A percentile compares a stretch with the other conserved stretches of the same genome.
Conservation (phyloP, 441 rosid genomes). For the Bocquillonia castaneifolia region DNA sequence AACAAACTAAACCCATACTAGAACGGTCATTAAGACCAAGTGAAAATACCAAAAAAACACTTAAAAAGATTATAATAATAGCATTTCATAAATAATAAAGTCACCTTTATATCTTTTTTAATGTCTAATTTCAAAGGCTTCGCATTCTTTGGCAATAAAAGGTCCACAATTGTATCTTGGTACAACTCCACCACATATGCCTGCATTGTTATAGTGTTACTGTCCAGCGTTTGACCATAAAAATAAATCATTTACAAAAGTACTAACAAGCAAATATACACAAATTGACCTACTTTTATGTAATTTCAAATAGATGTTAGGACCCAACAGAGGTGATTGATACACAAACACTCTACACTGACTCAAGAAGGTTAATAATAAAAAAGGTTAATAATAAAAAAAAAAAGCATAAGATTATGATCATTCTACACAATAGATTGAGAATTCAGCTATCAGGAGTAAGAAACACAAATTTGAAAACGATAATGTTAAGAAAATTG, state of each 20-base stretch:
- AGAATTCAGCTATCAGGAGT: conserved; percentile 1
- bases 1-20: neutral
- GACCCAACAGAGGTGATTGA: neutral
- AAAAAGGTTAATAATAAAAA: neutral
- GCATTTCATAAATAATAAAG: neutral
- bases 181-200: conserved; percentile 94
- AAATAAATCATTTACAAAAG: neutral
- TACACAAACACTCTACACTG: neutral
- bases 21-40: neutral
- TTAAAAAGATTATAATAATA: neutral
- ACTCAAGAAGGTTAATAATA: neutral
- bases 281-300: too few species aligned
- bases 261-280: neutral
- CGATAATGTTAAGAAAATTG: neutral
- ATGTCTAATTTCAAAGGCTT: conserved; percentile 74
- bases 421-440: neutral
- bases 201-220: conserved; percentile 38
- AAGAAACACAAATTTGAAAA: neutral
- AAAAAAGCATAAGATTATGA: neutral
- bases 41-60: neutral
- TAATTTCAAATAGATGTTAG: neutral
- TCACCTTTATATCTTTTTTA: conserved; percentile 88
- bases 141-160: conserved; percentile 63
- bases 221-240: conserved; percentile 4
- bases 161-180: conserved; percentile 90